These are phyloP conservation scores for Myxozyma geophila DNA, from an alignment of 805 yeast genomes.

Conservation along the genomic window DNA sequence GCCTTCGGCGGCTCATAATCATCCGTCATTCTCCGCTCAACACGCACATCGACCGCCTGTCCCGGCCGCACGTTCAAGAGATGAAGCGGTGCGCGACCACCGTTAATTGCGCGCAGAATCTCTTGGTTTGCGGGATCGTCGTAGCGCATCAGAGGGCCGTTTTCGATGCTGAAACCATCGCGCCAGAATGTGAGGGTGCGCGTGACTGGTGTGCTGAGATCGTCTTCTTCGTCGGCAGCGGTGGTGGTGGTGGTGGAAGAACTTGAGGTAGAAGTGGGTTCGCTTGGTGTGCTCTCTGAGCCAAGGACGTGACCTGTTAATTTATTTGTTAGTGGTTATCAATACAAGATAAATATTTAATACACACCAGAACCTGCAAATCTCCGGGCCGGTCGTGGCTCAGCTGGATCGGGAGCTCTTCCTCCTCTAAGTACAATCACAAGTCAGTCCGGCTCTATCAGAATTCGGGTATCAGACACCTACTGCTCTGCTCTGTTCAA, in stretches of 20 bases:
- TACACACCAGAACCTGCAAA: constrained; percentile 23
- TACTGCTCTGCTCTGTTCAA: constrained; percentile 44
- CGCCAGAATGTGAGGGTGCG: constrained; percentile 94
- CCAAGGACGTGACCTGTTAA: constrained; percentile 36
- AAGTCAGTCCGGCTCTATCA: neutral
- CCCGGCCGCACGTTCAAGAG: constrained; percentile 82
- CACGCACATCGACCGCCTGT: constrained; percentile 91
- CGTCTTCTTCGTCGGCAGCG: constrained; percentile 42
- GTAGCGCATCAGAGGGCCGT: constrained; percentile 81
- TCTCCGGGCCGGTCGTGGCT: constrained; percentile 8
- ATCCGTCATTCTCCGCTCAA: constrained; percentile 79
- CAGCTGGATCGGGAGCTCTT: constrained; percentile 13
- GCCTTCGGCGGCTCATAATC: constrained; percentile 73
- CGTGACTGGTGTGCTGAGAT: constrained; percentile 57
- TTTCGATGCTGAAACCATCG: constrained; percentile 94
- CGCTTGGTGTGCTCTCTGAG: constrained; percentile 18
- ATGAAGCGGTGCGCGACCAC: constrained; percentile 84
- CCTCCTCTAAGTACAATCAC: constrained; percentile 18
- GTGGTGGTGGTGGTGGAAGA: constrained; percentile 43
- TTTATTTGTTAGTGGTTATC: neutral
- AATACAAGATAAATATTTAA: neutral
- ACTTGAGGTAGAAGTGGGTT: constrained; percentile 3
- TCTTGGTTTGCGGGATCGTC: constrained; percentile 90
- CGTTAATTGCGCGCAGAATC: constrained; percentile 76
- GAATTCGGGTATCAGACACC: neutral